phyloP scores from a whole-genome alignment of 2,329 filamentous ascomycete genomes.

The Penicillium sp. region DNA sequence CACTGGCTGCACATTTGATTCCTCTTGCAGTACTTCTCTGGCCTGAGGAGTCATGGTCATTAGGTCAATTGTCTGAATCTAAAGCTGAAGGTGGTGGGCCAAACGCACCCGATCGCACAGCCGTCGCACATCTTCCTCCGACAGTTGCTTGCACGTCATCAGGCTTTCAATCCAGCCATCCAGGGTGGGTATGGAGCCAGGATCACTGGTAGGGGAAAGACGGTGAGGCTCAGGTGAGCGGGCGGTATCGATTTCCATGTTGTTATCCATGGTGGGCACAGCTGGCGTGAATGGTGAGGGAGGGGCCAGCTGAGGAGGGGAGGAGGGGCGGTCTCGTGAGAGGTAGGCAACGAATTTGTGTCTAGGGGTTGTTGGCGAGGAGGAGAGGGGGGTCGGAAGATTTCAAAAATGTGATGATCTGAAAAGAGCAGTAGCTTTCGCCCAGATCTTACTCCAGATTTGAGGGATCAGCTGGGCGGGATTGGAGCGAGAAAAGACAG shows the following conservation, averaged over 20 bases:
- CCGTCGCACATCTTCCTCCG: constrained; percentile 88
- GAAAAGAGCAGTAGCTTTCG: constrained; percentile 3
- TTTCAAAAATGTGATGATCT: constrained; percentile 9
- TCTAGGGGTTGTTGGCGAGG: constrained; percentile 9
- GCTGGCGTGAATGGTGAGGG: constrained; percentile 18
- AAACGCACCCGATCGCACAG: constrained; percentile 88
- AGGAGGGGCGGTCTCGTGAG: constrained; percentile 33
- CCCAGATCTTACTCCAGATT: constrained; percentile 18
- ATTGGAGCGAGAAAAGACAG: constrained; percentile 11
- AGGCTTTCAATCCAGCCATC: constrained; percentile 98
- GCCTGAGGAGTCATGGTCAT: constrained; percentile 51
- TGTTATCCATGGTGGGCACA: constrained; percentile 70
- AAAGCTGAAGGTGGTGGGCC: constrained; percentile 5
- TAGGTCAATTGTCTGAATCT: constrained; percentile 12
- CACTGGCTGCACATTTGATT: constrained; percentile 98
- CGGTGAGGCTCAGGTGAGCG: constrained; percentile 74
- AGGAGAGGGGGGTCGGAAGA: constrained; percentile 4
- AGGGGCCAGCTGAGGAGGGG: constrained; percentile 22
- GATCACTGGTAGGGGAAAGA: constrained; percentile 70
- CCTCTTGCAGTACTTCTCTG: constrained; percentile 90
- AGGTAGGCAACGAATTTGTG: constrained; percentile 16
- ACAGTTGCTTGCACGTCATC: constrained; percentile 97
- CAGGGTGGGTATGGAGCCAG: constrained; percentile 82
- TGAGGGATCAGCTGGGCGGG: constrained; percentile 12
- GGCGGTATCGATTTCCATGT: constrained; percentile 92